Conservation (phyloP, 305 asterid species). For the Andrographis paniculata region DNA sequence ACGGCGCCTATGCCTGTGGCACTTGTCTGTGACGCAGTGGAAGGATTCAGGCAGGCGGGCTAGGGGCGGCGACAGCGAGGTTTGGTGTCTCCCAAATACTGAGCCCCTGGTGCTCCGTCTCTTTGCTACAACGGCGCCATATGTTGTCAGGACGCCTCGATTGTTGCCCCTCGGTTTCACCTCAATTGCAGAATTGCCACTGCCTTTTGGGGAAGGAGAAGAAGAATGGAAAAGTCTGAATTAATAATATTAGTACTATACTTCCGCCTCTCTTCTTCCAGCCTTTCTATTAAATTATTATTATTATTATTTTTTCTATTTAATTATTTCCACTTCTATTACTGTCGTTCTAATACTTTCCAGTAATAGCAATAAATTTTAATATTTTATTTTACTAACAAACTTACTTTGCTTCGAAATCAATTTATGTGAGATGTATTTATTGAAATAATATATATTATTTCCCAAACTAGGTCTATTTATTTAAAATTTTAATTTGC, state of each 20-base stretch:
- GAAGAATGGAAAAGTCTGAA: not conserved
- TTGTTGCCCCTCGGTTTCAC: conserved; percentile 13
- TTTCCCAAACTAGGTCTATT: no score
- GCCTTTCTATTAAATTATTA: not conserved
- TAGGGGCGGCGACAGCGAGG: conserved; percentile 24
- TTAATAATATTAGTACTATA: no score
- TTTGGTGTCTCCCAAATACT: conserved; percentile 30
- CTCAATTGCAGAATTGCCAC: conserved; percentile 18
- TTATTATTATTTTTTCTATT: no score
- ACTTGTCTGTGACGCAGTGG: not conserved
- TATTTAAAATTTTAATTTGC: no score
- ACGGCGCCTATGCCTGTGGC: not conserved
- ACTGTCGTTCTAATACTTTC: no score
- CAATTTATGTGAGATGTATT: no score
- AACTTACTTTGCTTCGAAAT: no score
- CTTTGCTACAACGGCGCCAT: conserved; percentile 21
- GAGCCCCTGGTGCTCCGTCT: conserved; percentile 37
- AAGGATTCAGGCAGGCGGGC: conserved; percentile 15
- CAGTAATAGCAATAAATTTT: no score
- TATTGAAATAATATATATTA: no score
- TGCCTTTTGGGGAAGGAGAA: not conserved
- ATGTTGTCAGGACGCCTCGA: conserved; percentile 10
- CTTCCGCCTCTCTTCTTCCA: not conserved
- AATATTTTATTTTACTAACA: no score
- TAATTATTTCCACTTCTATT: no score